Percentiles rank a stretch among this genome's conserved stretches.
phyloP scores from a whole-genome alignment of 345 rosid genomes.

The Ailanthus altissimus region DNA sequence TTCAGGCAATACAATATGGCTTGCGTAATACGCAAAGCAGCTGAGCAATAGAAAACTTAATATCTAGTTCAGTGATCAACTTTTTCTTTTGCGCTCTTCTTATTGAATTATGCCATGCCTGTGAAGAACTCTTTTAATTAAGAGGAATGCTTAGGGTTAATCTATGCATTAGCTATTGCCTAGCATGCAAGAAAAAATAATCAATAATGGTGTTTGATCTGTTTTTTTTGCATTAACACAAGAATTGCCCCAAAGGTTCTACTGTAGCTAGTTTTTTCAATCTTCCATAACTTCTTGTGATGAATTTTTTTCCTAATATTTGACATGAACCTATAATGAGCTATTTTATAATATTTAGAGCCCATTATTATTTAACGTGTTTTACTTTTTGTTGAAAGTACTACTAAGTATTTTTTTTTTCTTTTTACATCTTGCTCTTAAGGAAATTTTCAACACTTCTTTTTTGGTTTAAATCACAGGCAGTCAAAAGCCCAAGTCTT shows the following conservation, averaged over 20 bases:
- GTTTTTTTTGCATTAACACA: neutral
- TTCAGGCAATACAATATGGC: too few species aligned
- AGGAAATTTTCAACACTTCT: neutral
- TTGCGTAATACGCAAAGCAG: too few species aligned
- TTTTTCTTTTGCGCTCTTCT: neutral
- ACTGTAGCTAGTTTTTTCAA: neutral
- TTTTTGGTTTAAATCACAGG: constrained; percentile 44
- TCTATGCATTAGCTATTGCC: neutral
- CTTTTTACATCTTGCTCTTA: neutral
- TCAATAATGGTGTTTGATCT: neutral
- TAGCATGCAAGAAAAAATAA: neutral
- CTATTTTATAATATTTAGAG: neutral
- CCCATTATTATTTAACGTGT: neutral
- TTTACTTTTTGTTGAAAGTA: neutral
- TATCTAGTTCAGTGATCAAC: constrained; percentile 1
- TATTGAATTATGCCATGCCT: neutral
- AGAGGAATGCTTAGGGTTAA: neutral
- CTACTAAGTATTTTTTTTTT: neutral
- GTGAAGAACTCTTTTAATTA: neutral
- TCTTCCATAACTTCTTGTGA: neutral
- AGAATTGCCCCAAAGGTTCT: neutral
- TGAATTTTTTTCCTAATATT: neutral
- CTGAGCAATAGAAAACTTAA: too few species aligned
- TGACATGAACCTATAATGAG: neutral
- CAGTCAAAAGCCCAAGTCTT: constrained; percentile 57